Conservation (phyloP, 805 yeast genomes). For the Cyberlindnera veronae region DNA sequence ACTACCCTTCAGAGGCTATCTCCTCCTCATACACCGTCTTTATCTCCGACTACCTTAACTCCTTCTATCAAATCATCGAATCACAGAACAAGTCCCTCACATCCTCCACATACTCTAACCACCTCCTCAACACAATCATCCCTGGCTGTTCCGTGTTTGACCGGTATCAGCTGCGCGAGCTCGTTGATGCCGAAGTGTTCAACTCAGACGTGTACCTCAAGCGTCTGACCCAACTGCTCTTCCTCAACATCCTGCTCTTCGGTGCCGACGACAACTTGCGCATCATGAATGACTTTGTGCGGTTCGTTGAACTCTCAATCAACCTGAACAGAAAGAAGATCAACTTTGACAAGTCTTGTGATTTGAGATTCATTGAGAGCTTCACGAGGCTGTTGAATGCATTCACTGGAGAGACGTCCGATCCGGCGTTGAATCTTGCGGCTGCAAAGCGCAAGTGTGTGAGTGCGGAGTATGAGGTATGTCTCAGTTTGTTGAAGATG, state of each 20-base stretch:
- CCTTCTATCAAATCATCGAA: constrained; percentile 25
- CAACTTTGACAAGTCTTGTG: constrained; percentile 22
- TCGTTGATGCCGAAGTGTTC: constrained; percentile 24
- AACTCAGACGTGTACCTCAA: constrained; percentile 24
- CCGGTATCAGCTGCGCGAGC: constrained; percentile 19
- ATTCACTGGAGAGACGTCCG: constrained; percentile 7
- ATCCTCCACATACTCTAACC: constrained; percentile 24
- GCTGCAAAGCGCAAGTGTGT: constrained; percentile 5
- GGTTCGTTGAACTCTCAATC: constrained; percentile 21
- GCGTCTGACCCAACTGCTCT: constrained; percentile 20
- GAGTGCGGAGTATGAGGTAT: constrained; percentile 4
- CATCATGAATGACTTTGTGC: constrained; percentile 14
- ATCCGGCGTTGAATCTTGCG: not conserved
- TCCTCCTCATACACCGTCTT: constrained; percentile 9
- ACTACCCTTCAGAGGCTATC: constrained; percentile 14
- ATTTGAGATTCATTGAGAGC: constrained; percentile 21
- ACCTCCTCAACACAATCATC: constrained; percentile 11
- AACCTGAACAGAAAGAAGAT: constrained; percentile 27
- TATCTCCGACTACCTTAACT: constrained; percentile 21
- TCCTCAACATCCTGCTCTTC: constrained; percentile 18
- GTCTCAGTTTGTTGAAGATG: constrained; percentile 7
- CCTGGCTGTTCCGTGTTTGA: constrained; percentile 18
- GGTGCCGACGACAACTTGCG: constrained; percentile 17
- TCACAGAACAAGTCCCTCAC: constrained; percentile 19
- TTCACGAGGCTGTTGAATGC: constrained; percentile 10